phyloP scores from a whole-genome alignment of 176 grass and related monocot species.

The Neostapfia colusana region DNA sequence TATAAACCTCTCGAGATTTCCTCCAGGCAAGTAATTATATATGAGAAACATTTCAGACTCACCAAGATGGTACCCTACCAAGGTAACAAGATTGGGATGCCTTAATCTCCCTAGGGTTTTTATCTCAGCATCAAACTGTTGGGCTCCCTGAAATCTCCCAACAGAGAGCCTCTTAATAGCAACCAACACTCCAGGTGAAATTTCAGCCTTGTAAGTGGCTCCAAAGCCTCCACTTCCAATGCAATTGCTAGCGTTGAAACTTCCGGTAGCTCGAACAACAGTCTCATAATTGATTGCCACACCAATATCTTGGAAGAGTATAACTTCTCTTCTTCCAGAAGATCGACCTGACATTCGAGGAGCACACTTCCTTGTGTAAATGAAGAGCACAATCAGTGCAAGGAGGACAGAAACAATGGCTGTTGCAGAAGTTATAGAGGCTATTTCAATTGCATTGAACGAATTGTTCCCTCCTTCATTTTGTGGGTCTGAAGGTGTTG shows the following conservation, averaged over 20 bases:
- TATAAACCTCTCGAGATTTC: conserved; percentile 95
- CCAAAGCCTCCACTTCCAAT: conserved; percentile 97
- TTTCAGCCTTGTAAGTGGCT: conserved; percentile 97
- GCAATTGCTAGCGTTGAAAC: conserved; percentile 95
- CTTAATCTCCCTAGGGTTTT: conserved; percentile 89
- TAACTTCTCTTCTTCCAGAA: conserved; percentile 77
- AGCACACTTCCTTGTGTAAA: conserved; percentile 93
- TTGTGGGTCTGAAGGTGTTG: conserved; percentile 34
- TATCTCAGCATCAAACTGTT: conserved; percentile 96
- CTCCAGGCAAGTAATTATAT: conserved; percentile 91
- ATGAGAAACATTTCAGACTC: conserved; percentile 98
- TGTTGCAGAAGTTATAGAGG: conserved; percentile 90
- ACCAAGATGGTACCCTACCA: conserved; percentile 92
- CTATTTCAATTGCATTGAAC: conserved; percentile 91
- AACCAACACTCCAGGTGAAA: conserved; percentile 86
- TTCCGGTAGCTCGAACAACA: conserved; percentile 83
- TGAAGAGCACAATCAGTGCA: conserved; percentile 76
- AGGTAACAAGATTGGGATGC: conserved; percentile 86
- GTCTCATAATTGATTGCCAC: conserved; percentile 77
- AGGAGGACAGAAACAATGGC: conserved; percentile 94
- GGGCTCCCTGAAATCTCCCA: conserved; percentile 77
- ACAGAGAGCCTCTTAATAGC: conserved; percentile 95
- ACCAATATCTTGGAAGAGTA: conserved; percentile 74
- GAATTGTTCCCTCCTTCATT: conserved; percentile 58
- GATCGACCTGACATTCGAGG: conserved; percentile 51